These are phyloP conservation scores for Colletotrichum sp. DNA, from an alignment of 2,329 filamentous ascomycete genomes.

Conservation along the genomic window DNA sequence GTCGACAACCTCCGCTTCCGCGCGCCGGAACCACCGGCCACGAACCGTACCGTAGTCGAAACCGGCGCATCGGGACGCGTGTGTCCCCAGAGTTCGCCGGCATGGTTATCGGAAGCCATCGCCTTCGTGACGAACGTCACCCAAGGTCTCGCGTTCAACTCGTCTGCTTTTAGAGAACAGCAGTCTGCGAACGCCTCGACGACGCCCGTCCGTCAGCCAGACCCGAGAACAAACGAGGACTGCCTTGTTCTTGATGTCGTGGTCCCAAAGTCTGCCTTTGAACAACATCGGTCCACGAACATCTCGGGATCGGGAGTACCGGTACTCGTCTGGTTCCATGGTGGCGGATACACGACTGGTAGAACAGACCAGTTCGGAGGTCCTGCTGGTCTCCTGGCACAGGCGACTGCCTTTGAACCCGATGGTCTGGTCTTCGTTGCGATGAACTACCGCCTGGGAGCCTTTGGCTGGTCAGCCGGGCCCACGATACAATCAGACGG, in stretches of 20 bases:
- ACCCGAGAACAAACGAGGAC: background rate
- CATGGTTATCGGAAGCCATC: background rate
- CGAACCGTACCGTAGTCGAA: background rate
- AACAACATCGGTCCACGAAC: background rate
- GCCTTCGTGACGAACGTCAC: background rate
- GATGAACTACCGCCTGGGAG: background rate
- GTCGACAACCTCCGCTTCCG: background rate
- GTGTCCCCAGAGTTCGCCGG: background rate
- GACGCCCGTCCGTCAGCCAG: background rate
- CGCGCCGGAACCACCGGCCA: background rate
- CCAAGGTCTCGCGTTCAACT: background rate
- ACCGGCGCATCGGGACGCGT: background rate
- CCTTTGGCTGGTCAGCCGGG: too few species aligned
- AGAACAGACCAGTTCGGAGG: background rate
- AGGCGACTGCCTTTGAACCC: background rate
- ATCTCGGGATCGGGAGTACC: background rate
- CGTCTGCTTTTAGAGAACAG: background rate
- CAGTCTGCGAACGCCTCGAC: too few species aligned
- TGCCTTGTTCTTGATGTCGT: background rate
- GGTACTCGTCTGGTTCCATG: background rate
- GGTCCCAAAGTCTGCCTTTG: background rate
- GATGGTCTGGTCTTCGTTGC: background rate
- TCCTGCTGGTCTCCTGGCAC: background rate
- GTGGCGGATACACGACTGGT: background rate
- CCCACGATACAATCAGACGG: too few species aligned